Conservation (phyloP, 495 filamentous ascomycete species). For the Xylaria palmicola region DNA sequence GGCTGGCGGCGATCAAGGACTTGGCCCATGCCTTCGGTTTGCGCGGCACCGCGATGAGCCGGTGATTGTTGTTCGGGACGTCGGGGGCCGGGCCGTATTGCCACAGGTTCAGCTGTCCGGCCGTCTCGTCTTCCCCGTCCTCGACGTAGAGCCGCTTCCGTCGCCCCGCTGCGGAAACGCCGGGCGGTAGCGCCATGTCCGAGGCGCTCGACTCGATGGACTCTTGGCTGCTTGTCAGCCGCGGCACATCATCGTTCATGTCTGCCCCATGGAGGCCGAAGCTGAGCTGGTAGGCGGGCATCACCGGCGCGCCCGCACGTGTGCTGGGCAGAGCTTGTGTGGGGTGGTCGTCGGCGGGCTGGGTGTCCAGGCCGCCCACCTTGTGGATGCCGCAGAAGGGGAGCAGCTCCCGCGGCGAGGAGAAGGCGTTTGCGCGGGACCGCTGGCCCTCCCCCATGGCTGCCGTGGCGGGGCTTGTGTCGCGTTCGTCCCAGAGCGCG, state of each 20-base stretch:
- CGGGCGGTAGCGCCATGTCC: not conserved
- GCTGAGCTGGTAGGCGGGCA: conserved; percentile 11
- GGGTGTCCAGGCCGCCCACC: conserved; percentile 55
- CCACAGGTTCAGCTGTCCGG: conserved; percentile 10
- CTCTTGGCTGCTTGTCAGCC: conserved; percentile 43
- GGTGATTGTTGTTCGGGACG: conserved; percentile 23
- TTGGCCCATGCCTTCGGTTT: conserved; percentile 17
- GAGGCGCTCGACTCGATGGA: conserved; percentile 28
- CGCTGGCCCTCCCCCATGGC: conserved; percentile 22
- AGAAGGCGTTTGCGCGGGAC: conserved; percentile 30
- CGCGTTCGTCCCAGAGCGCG: conserved; percentile 41
- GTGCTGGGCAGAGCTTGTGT: not conserved
- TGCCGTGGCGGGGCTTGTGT: conserved; percentile 3
- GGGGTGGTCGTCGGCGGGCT: conserved; percentile 25
- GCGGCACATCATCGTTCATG: conserved; percentile 28
- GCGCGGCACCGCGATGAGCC: conserved; percentile 43
- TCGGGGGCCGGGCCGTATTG: conserved; percentile 26
- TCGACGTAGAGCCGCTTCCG: conserved; percentile 43
- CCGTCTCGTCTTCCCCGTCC: conserved; percentile 25
- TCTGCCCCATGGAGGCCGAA: conserved; percentile 15
- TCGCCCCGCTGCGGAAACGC: conserved; percentile 13
- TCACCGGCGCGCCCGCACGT: not conserved
- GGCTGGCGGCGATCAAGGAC: conserved; percentile 8
- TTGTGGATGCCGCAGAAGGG: conserved; percentile 78
- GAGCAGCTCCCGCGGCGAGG: conserved; percentile 54